Percentiles rank a stretch among this genome's conserved stretches.
Evolutionary conservation across 352 stramenopile genomes (phyloP).

Genomic region (Paralagenidium karlingii): DNA sequence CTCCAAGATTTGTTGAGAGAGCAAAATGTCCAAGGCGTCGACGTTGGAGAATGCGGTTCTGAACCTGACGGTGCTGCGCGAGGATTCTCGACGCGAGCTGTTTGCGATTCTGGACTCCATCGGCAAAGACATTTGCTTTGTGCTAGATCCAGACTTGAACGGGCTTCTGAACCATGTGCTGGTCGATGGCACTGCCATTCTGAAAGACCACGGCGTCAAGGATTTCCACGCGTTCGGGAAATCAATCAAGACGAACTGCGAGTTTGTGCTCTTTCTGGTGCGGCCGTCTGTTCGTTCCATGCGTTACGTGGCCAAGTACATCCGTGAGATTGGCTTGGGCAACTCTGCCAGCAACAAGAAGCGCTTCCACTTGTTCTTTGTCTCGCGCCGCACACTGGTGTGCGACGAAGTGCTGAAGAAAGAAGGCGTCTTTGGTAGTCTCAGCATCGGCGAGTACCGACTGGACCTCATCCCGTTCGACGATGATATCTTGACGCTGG

Average conservation of each 20-base stretch:
- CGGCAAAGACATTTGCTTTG: constrained; percentile 81
- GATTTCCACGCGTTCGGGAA: constrained; percentile 77
- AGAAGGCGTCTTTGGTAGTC: constrained; percentile 70
- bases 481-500: constrained; percentile 89
- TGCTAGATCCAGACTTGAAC: constrained; percentile 74
- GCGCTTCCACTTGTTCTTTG: constrained; percentile 82
- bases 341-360: constrained; percentile 27
- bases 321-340: constrained; percentile 31
- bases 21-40: constrained; percentile 60
- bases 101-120: constrained; percentile 76
- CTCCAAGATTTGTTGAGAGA: too few species aligned
- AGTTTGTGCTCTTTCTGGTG: constrained; percentile 85
- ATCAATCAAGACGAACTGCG: constrained; percentile 65
- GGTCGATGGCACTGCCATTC: constrained; percentile 68
- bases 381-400: constrained; percentile 82
- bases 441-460: constrained; percentile 83
- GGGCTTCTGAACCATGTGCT: constrained; percentile 78
- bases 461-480: constrained; percentile 94
- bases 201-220: constrained; percentile 79
- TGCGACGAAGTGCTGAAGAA: constrained; percentile 89
- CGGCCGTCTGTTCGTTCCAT: constrained; percentile 60
- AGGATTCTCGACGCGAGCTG: constrained; percentile 72
- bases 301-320: constrained; percentile 71
- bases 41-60: constrained; percentile 75
- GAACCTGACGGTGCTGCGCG: constrained; percentile 75